Evolutionary conservation across 1,284 basidiomycete genomes (phyloP).

Genomic region (Sporisorium graminicola): DNA sequence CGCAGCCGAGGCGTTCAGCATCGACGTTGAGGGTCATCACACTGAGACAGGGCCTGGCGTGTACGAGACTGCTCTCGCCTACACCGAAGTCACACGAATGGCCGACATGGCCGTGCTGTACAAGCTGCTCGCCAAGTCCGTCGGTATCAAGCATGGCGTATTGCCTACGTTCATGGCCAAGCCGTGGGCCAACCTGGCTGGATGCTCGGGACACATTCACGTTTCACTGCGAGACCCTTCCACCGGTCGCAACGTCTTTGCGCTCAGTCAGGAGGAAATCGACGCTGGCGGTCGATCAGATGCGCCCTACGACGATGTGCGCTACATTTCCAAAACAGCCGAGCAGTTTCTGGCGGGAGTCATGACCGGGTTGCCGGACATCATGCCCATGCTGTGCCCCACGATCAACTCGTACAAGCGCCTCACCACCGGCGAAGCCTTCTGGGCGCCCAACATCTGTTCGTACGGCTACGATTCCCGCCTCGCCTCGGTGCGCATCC

Average conservation of each 20-base stretch:
- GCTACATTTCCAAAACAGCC: constrained; percentile 83
- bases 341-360: constrained; percentile 94
- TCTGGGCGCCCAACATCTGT: constrained; percentile 90
- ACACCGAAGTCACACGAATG: constrained; percentile 85
- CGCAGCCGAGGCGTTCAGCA: constrained; percentile 79
- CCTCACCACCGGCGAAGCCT: constrained; percentile 89
- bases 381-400: constrained; percentile 78
- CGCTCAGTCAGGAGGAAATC: constrained; percentile 76
- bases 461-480: constrained; percentile 96
- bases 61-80: constrained; percentile 92
- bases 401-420: constrained; percentile 98
- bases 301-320: constrained; percentile 84
- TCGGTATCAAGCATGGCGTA: constrained; percentile 88
- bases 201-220: constrained; percentile 81
- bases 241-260: constrained; percentile 83
- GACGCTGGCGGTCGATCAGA: constrained; percentile 76
- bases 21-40: constrained; percentile 92
- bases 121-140: constrained; percentile 90
- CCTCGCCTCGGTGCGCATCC: constrained; percentile 87
- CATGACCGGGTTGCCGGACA: constrained; percentile 86
- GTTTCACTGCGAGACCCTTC: constrained; percentile 81
- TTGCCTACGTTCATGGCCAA: constrained; percentile 99
- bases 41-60: constrained; percentile 91
- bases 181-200: constrained; percentile 77
- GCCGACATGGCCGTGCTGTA: constrained; percentile 94